Conservation (phyloP, 208 protist species). For the Acanthamoeba royreba region DNA sequence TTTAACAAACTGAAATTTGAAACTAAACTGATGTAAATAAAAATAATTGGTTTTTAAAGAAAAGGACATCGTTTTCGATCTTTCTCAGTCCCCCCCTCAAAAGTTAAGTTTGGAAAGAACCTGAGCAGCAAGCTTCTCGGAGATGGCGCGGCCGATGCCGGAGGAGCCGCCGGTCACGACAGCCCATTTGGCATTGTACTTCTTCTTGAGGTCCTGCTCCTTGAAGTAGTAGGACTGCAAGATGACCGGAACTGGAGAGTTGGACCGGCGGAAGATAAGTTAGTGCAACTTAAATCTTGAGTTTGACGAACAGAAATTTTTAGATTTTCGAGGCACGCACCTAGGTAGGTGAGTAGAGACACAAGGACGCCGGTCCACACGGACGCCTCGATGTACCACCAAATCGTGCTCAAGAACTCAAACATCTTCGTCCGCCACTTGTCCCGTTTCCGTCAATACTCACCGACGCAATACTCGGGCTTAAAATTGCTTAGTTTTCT, state of each 20-base stretch:
- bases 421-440: background rate
- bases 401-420: background rate
- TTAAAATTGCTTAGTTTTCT: too few species aligned
- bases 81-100: too few species aligned
- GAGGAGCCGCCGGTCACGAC: slow-evolving; percentile 51
- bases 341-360: background rate
- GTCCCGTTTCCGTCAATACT: too few species aligned
- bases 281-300: background rate
- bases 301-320: background rate
- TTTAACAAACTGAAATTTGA: background rate
- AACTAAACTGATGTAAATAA: background rate
- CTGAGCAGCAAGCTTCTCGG: slow-evolving; percentile 53
- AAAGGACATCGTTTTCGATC: background rate
- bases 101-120: background rate
- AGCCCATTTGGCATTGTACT: slow-evolving; percentile 69
- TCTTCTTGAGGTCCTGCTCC: slow-evolving; percentile 60
- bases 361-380: background rate
- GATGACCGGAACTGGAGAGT: background rate
- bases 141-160: slow-evolving; percentile 59
- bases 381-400: background rate
- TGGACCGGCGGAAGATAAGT: background rate
- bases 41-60: background rate
- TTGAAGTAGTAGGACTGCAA: background rate
- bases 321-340: background rate
- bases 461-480: background rate